phyloP scores from a whole-genome alignment of 805 yeast species.

The Candida coquimbonensis region DNA sequence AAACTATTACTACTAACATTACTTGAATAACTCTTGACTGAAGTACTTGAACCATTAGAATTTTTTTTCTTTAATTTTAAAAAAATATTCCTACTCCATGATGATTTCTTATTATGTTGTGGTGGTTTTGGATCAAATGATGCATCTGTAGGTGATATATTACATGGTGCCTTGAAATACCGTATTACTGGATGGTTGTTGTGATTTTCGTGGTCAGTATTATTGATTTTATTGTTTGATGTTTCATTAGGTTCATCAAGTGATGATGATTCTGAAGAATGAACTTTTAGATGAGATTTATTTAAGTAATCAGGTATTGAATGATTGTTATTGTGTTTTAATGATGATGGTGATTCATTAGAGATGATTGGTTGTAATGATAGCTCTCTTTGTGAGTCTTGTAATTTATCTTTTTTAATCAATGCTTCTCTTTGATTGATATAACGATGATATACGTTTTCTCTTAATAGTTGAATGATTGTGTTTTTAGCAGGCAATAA shows the following conservation, averaged over 20 bases:
- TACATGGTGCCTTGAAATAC: slow-evolving; percentile 15
- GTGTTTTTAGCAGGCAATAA: slow-evolving; percentile 26
- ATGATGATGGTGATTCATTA: too few relatives aligned
- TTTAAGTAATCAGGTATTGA: too few relatives aligned
- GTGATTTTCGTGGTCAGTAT: too few relatives aligned
- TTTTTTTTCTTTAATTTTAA: slow-evolving; percentile 7
- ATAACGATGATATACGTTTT: slow-evolving; percentile 27
- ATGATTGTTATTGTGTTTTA: too few relatives aligned
- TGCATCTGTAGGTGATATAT: slow-evolving; percentile 8
- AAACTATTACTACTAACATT: not conserved
- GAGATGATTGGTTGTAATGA: too few relatives aligned
- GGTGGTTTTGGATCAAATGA: slow-evolving; percentile 15
- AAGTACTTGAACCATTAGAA: not conserved
- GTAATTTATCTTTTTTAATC: slow-evolving; percentile 6
- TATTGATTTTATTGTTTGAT: too few relatives aligned
- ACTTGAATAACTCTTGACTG: not conserved
- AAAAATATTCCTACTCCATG: slow-evolving; percentile 9
- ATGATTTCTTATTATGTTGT: not conserved
- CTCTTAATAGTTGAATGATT: slow-evolving; percentile 25
- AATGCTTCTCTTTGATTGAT: slow-evolving; percentile 17
- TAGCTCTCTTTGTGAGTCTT: not conserved
- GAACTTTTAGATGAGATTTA: too few relatives aligned
- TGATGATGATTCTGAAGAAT: too few relatives aligned
- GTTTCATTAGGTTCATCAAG: too few relatives aligned
- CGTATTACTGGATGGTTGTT: not conserved